Percentiles rank a stretch among this genome's conserved stretches.
Conservation (phyloP, 805 yeast species). For the Saturnispora hagleri region DNA sequence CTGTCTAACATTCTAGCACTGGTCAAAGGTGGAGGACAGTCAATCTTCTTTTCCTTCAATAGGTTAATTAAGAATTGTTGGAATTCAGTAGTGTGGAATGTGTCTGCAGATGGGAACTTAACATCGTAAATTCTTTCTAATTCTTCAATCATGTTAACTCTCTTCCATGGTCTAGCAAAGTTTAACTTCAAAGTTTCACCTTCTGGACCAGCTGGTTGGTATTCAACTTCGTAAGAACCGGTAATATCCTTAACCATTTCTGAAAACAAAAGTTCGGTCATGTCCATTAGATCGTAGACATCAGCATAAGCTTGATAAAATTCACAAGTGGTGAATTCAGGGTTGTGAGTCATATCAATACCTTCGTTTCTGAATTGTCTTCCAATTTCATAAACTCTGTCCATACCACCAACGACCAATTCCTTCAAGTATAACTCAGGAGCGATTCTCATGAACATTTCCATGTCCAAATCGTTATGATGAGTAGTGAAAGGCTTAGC, state of each 20-base stretch:
- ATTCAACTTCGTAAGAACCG: conserved; percentile 75
- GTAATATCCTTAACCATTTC: conserved; percentile 96
- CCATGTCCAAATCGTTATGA: conserved; percentile 93
- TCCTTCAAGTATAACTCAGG: conserved; percentile 95
- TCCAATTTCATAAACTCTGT: conserved; percentile 96
- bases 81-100: conserved; percentile 89
- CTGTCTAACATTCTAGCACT: conserved; percentile 98
- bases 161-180: conserved; percentile 96
- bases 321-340: conserved; percentile 98
- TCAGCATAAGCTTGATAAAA: conserved; percentile 97
- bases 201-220: conserved; percentile 92
- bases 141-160: conserved; percentile 95
- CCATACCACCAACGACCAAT: conserved; percentile 96
- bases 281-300: conserved; percentile 90
- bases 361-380: conserved; percentile 99
- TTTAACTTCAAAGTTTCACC: conserved; percentile 72
- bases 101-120: conserved; percentile 92
- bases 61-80: conserved; percentile 79
- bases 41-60: conserved; percentile 71
- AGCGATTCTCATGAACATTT: conserved; percentile 96
- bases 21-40: conserved; percentile 83
- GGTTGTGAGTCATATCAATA: conserved; percentile 97
- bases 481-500: conserved; percentile 97
- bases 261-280: conserved; percentile 86
- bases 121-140: conserved; percentile 78